Percentiles rank a stretch among this genome's conserved stretches.
Evolutionary conservation across 1,284 basidiomycete species (phyloP).

Genomic region (Marasmius fiardii): DNA sequence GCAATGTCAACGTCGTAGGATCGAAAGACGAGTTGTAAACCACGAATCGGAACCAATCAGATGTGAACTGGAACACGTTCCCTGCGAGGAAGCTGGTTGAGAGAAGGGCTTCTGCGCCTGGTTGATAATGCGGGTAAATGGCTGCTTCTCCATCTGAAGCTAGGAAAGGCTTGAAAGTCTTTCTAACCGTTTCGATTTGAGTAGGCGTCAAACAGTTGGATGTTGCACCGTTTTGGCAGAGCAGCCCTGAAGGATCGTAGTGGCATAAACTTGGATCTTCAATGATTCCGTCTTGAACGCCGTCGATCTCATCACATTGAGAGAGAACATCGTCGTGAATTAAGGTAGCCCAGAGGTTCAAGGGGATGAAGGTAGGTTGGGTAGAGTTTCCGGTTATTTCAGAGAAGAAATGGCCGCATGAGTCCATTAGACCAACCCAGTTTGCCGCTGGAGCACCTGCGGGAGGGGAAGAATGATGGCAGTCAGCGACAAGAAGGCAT

Average conservation of each 20-base stretch:
- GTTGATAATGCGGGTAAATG: constrained; percentile 23
- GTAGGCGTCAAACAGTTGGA: constrained; percentile 26
- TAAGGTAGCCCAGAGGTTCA: constrained; percentile 6
- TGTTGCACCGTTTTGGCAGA: constrained; percentile 24
- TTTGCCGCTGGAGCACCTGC: constrained; percentile 12
- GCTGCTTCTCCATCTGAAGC: constrained; percentile 25
- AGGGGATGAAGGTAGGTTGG: constrained; percentile 9
- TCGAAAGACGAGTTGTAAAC: constrained; percentile 13
- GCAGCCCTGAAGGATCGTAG: constrained; percentile 27
- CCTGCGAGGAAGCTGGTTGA: constrained; percentile 9
- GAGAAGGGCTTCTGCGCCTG: constrained; percentile 9
- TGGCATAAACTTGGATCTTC: constrained; percentile 29
- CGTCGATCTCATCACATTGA: constrained; percentile 28
- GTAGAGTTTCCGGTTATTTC: constrained; percentile 1
- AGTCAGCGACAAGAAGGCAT: no score
- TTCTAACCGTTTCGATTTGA: constrained; percentile 29
- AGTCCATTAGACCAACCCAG: constrained; percentile 11
- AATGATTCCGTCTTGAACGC: constrained; percentile 30
- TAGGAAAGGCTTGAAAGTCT: constrained; percentile 28
- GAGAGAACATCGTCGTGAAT: constrained; percentile 15
- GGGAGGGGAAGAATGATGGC: no score
- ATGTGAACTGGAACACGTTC: constrained; percentile 5
- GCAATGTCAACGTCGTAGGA: constrained; percentile 5
- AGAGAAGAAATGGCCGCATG: constrained; percentile 4
- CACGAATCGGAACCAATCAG: constrained; percentile 15